Evolutionary conservation across 345 rosid genomes (phyloP).

Genomic region (Punica granatum): DNA sequence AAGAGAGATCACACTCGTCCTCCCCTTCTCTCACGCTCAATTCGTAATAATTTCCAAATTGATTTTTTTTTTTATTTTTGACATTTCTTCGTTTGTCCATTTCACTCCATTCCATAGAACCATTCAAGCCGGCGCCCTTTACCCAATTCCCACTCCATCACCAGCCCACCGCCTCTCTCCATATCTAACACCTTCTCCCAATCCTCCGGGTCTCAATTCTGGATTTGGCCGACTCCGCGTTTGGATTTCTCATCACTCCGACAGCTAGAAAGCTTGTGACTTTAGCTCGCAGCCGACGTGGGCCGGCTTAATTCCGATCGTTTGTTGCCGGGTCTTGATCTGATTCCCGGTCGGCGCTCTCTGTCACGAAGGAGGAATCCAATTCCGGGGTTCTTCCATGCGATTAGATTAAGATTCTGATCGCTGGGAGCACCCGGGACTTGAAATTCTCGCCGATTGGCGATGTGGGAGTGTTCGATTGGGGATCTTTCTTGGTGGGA

Average conservation of each 20-base stretch:
- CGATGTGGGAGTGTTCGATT: not conserved
- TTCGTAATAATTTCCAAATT: no score
- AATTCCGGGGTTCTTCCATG: not conserved
- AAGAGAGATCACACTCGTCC: no score
- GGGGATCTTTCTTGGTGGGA: not conserved
- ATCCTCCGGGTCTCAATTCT: not conserved
- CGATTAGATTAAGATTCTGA: not conserved
- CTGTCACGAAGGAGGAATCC: not conserved
- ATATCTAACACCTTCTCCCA: not conserved
- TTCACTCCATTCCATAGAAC: no score
- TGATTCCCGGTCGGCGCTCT: not conserved
- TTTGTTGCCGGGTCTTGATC: not conserved
- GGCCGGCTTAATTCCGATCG: not conserved
- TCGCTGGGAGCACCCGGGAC: not conserved
- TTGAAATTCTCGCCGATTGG: not conserved
- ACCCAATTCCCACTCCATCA: not conserved
- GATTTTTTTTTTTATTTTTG: no score
- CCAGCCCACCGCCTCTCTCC: not conserved
- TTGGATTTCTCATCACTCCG: not conserved
- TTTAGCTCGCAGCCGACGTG: not conserved
- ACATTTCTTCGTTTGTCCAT: no score
- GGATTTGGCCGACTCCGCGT: not conserved
- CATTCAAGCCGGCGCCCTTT: not conserved
- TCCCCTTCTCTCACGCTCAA: no score
- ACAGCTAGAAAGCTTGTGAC: not conserved